Conservation (phyloP, 176 grass and related monocot species). For the Echinochloa phyllopogon region DNA sequence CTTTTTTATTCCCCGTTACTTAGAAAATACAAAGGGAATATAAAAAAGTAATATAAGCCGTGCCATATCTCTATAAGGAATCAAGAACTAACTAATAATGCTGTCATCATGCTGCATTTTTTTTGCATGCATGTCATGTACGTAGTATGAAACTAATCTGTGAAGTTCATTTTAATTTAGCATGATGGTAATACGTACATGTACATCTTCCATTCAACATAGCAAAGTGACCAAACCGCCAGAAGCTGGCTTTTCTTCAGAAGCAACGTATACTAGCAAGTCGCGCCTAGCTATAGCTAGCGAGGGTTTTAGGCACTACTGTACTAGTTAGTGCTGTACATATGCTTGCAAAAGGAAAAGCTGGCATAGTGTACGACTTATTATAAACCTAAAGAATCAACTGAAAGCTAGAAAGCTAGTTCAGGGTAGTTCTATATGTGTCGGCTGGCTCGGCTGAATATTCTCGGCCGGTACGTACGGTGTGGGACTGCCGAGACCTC, state of each 20-base stretch:
- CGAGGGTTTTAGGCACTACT: background rate
- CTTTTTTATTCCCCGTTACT: too few species aligned
- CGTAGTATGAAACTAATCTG: background rate
- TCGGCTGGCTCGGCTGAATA: background rate
- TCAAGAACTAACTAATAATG: background rate
- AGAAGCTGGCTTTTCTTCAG: too few species aligned
- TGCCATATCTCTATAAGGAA: background rate
- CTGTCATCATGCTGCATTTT: background rate
- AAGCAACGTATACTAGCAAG: background rate
- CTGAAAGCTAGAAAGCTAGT: background rate
- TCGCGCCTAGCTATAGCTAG: background rate
- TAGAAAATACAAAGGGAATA: too few species aligned
- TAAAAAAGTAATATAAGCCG: too few species aligned
- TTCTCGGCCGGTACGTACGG: too few species aligned
- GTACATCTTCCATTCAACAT: background rate
- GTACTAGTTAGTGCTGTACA: background rate
- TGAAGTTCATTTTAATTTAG: background rate
- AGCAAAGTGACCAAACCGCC: background rate
- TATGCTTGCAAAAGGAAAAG: background rate
- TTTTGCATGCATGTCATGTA: background rate
- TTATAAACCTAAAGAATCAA: background rate
- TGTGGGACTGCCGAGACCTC: background rate
- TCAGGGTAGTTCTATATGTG: background rate
- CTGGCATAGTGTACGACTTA: background rate
- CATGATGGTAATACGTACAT: background rate